Evolutionary conservation across 371 early-diverging fungal species (phyloP).

Genomic region (Apophysomyces ossiformis): DNA sequence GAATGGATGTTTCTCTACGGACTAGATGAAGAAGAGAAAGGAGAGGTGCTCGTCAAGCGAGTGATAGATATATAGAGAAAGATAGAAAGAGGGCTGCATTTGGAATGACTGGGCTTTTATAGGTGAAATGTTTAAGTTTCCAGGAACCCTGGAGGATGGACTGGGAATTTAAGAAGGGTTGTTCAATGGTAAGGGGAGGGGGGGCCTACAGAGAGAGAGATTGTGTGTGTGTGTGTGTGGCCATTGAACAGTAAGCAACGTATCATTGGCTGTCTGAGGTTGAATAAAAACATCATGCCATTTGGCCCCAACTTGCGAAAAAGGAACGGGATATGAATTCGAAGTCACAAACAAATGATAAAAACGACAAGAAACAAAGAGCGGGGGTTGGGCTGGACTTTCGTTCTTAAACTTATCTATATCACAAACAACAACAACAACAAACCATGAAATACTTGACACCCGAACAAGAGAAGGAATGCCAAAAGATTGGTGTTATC

Average conservation of each 20-base stretch:
- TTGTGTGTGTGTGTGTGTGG: no score
- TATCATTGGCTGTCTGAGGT: neutral
- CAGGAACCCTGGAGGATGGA: no score
- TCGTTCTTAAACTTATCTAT: conserved; percentile 5
- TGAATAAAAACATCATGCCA: conserved; percentile 10
- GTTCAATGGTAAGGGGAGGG: neutral
- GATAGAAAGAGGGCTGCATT: no score
- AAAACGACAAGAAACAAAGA: conserved; percentile 1
- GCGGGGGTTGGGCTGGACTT: conserved; percentile 4
- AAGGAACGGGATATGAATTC: neutral
- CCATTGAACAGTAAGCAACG: neutral
- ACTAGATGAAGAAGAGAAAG: no score
- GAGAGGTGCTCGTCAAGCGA: no score
- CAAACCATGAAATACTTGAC: conserved; percentile 18
- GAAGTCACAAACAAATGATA: conserved; percentile 10
- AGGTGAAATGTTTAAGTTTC: no score
- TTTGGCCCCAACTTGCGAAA: neutral
- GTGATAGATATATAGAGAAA: no score
- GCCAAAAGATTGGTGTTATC: conserved; percentile 25
- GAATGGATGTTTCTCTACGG: no score
- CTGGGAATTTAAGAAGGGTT: neutral
- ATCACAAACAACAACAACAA: neutral
- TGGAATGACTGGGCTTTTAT: no score
- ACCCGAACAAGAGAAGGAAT: conserved; percentile 38
- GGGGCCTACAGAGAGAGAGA: no score